Base-by-base conservation (phyloP, 805 yeast genomes). In the Candida nanaspora region DNA sequence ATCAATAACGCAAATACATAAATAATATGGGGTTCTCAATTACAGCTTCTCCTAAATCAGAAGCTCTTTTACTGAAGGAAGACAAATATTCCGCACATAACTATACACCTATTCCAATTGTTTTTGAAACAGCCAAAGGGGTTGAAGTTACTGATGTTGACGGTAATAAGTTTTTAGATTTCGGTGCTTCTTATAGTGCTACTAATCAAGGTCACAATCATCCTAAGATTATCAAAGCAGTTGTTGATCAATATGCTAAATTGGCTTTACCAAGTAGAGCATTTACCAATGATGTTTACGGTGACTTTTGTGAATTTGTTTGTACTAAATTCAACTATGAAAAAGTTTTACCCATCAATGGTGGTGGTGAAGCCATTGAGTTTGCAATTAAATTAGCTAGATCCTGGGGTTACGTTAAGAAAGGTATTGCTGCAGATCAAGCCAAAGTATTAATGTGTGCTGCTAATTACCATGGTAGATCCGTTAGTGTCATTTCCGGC, bases 401-500 rank as follows among this genome's bases (percentile, higher is more conserved):
- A 23, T 49, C 57, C 9, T 58, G 59, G 56, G 59, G 59, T 2
- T 51, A 55, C 25, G 50, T 57, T n/a, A 59, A 54, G 38, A 57
- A 59, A 29, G 50, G 51, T 6, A 57, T 59, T 30, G 46, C 55
- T 11, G 40, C 45, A 13, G 42, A 50, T 26, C 41, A 57, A 22
- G 56, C 58, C 26, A 52, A 52, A 40, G 58, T 65, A 34, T 40
- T 65, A 43, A 63, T 66, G 42, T 56, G 60, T 19, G 51, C 51
- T 4, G 52, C 51, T 35, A 66, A 66, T 25, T 66, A 63, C 43
- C 69, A 65, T 40, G 70, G 70, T 11, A 62, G 66, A 42, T 59
- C 66, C 1, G 48, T 63, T 31, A 68, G 67, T 25, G 69, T 64
- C 15, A 63, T 64, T 53, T 62, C 68, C 14, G 66, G 62, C 6